phyloP scores from a whole-genome alignment of 176 grass and related monocot genomes.

The Oryza brachyantha region DNA sequence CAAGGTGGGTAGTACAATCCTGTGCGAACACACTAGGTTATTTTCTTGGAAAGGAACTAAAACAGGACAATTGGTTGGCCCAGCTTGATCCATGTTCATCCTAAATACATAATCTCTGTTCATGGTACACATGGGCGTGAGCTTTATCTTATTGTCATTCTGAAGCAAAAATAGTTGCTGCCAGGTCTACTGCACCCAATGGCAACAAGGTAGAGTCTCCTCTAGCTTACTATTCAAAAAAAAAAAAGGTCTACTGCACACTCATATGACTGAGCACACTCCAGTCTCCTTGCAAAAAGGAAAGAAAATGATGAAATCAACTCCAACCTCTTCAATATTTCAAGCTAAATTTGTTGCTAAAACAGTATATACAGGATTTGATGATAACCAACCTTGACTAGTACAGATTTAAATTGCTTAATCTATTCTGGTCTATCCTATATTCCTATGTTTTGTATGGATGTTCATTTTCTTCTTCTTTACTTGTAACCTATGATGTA shows the following conservation, averaged over 20 bases:
- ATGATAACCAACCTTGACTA: background rate
- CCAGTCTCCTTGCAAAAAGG: background rate
- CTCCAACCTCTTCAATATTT: background rate
- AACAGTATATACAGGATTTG: background rate
- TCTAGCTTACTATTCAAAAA: too few species aligned
- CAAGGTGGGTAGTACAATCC: background rate
- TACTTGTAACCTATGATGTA: conserved; percentile 20
- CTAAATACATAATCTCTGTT: background rate
- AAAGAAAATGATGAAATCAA: background rate
- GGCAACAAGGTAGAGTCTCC: too few species aligned
- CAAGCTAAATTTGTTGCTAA: background rate
- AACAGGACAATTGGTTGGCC: background rate
- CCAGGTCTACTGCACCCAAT: background rate
- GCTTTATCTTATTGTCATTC: background rate
- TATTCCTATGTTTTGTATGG: background rate
- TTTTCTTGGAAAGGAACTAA: background rate
- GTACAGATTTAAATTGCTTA: background rate
- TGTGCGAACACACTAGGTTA: background rate
- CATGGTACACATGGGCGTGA: background rate
- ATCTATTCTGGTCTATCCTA: background rate
- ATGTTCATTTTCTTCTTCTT: background rate
- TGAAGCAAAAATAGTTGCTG: background rate
- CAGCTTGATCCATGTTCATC: background rate
- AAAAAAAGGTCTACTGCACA: background rate
- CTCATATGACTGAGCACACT: background rate